Conservation (phyloP, 345 rosid species). For the Passiflora organensis region DNA sequence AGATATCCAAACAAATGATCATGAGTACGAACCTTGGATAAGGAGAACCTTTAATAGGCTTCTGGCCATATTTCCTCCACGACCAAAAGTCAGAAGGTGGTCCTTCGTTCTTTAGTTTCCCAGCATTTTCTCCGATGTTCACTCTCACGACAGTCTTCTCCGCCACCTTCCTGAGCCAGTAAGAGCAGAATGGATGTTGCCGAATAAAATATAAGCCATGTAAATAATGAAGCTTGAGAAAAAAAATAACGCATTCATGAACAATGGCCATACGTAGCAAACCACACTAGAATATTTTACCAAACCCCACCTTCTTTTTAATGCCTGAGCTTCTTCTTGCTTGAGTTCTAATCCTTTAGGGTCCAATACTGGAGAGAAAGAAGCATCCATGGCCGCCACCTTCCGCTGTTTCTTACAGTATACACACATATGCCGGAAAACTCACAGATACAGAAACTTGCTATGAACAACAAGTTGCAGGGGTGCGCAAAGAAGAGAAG, state of each 20-base stretch:
- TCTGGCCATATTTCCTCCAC: constrained; percentile 76
- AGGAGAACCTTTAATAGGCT: constrained; percentile 72
- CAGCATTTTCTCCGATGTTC: constrained; percentile 41
- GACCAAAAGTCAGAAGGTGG: constrained; percentile 72
- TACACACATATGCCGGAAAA: constrained; percentile 10
- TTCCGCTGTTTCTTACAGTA: background rate
- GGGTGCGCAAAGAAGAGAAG: background rate
- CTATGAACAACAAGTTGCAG: no score
- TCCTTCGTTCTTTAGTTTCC: constrained; percentile 57
- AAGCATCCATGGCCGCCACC: constrained; percentile 29
- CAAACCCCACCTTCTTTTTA: constrained; percentile 46
- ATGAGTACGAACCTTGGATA: constrained; percentile 42
- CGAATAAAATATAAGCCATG: no score
- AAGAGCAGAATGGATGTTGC: background rate
- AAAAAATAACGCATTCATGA: no score
- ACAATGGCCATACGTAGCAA: no score
- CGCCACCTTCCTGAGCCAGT: constrained; percentile 40
- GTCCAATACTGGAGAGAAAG: constrained; percentile 32
- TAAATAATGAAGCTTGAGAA: no score
- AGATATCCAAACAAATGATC: background rate
- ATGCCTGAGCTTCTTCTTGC: constrained; percentile 36
- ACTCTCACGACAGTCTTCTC: constrained; percentile 56
- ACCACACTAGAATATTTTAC: background rate
- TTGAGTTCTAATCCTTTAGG: constrained; percentile 27
- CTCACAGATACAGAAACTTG: constrained; percentile 1